Conservation (phyloP, 352 stramenopile genomes). For the Pythium rhizo-oryzae region DNA sequence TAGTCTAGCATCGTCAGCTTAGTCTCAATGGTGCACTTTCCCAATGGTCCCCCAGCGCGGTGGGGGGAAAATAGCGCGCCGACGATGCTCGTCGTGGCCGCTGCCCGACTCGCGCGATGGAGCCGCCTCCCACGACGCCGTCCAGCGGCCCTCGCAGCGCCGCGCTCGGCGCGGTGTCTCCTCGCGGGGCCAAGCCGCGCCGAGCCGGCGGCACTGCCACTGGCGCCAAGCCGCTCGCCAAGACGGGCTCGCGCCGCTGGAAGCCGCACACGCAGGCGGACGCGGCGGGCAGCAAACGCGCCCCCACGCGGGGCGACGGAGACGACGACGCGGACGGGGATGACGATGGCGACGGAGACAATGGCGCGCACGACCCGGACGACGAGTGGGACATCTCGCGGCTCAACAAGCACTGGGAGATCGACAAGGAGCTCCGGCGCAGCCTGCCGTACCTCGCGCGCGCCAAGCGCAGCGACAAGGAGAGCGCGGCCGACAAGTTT, state of each 20-base stretch:
- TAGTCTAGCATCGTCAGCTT: too few relatives aligned
- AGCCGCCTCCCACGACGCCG: background rate
- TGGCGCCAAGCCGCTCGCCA: too few relatives aligned
- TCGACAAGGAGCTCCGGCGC: conserved; percentile 58
- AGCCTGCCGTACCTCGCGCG: conserved; percentile 63
- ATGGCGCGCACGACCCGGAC: background rate
- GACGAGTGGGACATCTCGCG: conserved; percentile 67
- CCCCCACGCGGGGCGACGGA: background rate
- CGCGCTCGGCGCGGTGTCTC: background rate
- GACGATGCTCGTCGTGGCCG: too few relatives aligned
- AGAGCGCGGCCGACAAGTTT: conserved; percentile 65
- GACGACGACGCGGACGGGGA: background rate
- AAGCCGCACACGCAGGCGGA: background rate
- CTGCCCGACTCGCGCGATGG: background rate
- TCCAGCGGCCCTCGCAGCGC: background rate
- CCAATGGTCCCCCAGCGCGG: too few relatives aligned
- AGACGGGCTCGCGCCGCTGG: background rate
- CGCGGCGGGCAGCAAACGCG: background rate
- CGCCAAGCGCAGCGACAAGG: conserved; percentile 44
- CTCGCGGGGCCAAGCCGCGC: background rate
- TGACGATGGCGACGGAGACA: background rate
- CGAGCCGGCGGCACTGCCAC: background rate
- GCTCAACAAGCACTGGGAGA: conserved; percentile 77
- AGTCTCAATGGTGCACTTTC: too few relatives aligned
- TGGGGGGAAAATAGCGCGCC: background rate